Evolutionary conservation across 257 asterid genomes (phyloP), one percentile per base, ranked within the genome.

Genomic region (Fraxinus americana): DNA sequence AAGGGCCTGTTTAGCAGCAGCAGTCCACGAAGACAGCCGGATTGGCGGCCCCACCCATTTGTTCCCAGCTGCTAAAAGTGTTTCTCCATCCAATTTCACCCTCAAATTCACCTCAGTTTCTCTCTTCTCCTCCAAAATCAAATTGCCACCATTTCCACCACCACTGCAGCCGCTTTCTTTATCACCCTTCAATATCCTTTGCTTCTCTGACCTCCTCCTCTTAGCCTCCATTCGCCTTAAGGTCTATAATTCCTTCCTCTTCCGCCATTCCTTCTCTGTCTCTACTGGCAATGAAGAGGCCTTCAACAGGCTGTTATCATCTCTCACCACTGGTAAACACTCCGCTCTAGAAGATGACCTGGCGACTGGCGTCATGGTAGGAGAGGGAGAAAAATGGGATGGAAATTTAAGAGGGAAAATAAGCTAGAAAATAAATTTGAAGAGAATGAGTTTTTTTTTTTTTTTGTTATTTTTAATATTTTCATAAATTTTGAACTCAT

Each of bases 141-240:
- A 70, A 71, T 72, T 81, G 36, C 82, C 86, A 5, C 82, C 86
- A 17, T 72, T 80, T 35, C 82, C 86, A 5, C 81, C 86, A 21
- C 79, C 82, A 75, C 76, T 71, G 2, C 81, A 78, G 12, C 70
- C 87, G 1, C 76, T 80, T 32, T 76, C 89, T 70, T 77, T 85
- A 14, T 89, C 97, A 7, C 77, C 80, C 78, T 77, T 87, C 57
- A 80, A 74, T 83, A 52, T 90, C 84, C 88, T 91, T 87, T 88
- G 98, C 65, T 92, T 94, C 90, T 91, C 94, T 1, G 96, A 91
- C 86, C 98, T 87, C 73, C 99, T 85, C 82, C 94, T 83, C 89
- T 94, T 94, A 35, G 98, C 99, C 88, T 89, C 97, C 97, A 94
- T 87, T 85, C 99, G 87, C 54, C 98, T 86, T 86, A 94, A 75